These are phyloP conservation scores for Talaromyces sp. DNA, from an alignment of 2,329 filamentous ascomycete genomes.

Conservation along the genomic window DNA sequence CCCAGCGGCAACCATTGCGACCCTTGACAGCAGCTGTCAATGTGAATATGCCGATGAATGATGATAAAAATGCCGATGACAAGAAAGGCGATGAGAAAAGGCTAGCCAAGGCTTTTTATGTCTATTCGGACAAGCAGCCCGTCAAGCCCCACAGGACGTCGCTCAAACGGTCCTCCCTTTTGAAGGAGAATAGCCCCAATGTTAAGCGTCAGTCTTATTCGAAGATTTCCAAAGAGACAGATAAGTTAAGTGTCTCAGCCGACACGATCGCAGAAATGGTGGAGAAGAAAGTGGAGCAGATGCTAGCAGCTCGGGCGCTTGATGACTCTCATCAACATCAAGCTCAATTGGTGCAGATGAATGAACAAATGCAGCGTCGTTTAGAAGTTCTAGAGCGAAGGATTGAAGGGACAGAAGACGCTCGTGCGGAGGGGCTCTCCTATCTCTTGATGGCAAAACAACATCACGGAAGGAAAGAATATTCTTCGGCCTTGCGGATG, in stretches of 20 bases:
- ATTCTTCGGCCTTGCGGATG: constrained; percentile 74
- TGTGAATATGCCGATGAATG: constrained; percentile 60
- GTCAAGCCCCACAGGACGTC: constrained; percentile 44
- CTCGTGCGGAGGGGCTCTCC: constrained; percentile 75
- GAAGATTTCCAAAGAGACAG: constrained; percentile 32
- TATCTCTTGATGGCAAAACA: constrained; percentile 89
- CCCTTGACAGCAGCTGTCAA: constrained; percentile 75
- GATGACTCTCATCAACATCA: constrained; percentile 51
- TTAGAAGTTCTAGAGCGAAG: constrained; percentile 81
- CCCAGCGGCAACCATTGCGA: constrained; percentile 71
- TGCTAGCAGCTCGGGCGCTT: constrained; percentile 70
- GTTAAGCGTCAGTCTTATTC: constrained; percentile 50
- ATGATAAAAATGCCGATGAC: constrained; percentile 52
- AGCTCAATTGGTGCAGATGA: constrained; percentile 54
- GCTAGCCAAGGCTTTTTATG: constrained; percentile 78
- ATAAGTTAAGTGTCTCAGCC: constrained; percentile 54
- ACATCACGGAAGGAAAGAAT: constrained; percentile 78
- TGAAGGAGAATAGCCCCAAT: constrained; percentile 37
- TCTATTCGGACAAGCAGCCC: constrained; percentile 70
- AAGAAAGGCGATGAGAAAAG: constrained; percentile 60
- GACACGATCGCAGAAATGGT: constrained; percentile 87
- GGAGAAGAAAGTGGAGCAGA: constrained; percentile 85
- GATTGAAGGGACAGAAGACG: constrained; percentile 74
- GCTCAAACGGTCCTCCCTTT: constrained; percentile 43
- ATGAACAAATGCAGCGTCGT: constrained; percentile 73